Base-by-base conservation (phyloP, 768 basidiomycete genomes). In the Myochromella boudieri region DNA sequence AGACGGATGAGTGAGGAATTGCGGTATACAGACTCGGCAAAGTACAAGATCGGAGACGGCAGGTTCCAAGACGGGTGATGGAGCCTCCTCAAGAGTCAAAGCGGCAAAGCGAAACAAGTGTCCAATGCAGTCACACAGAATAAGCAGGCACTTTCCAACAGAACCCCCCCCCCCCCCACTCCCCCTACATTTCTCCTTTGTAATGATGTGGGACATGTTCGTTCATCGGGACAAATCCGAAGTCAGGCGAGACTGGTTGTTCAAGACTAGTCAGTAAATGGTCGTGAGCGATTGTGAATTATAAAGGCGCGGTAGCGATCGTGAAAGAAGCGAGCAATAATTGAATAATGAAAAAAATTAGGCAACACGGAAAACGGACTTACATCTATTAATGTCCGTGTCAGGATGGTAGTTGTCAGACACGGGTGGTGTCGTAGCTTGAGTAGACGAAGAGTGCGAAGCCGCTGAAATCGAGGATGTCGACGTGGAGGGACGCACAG, bases 311-410 rank as follows among this genome's bases (percentile, higher is more conserved):
- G 50, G 17, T 48, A 41, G 36, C 28, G 51, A 44, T 32, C 44
- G 44, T 54, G 53, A 52, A 37, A 29, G 36, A 18, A 38, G 42
- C 39, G 20, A 15, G 36, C 15, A 22, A 37, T 24, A 47, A 37
- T 27, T 17, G 32, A 18, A 26, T 40, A 37, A 17, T 26, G 24
- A 15, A 29, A 22, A 44, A 39, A 20, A 31, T 4, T 11, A 22
- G 21, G 7, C 4, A 31, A 48, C 18, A 25, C 32, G 14, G 6
- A 38, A 32, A 26, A 44, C 40, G 53, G 53, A 86, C 88, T 84
- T 71, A 91, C 88, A 91, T 67, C 88, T 82, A 62, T 82, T 86
- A 63, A 91, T 86, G 66, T 87, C 85, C 46, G 85, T 83, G 53
- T 85, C 85, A 33, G 77, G 74, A 55, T 76, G 76, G 46, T 82